A percentile compares a stretch with the other conserved stretches of the same genome.
These are phyloP conservation scores for Pythium rishiriense DNA, from an alignment of 352 stramenopile species.

Conservation along the genomic window DNA sequence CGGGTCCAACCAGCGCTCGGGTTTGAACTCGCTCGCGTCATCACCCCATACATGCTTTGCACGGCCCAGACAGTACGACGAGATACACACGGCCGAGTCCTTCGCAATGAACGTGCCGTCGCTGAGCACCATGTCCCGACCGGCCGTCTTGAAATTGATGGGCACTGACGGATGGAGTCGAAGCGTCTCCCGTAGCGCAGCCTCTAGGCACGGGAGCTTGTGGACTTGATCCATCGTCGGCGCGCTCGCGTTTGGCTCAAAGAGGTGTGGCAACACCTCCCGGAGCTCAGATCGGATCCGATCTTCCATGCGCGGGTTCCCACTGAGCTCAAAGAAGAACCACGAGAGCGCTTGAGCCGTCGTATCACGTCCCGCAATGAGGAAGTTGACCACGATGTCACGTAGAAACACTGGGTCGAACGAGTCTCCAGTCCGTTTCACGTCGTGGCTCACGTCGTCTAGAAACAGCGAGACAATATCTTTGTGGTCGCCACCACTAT, in stretches of 20 bases:
- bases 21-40: slow-evolving; percentile 33
- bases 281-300: slow-evolving; percentile 27
- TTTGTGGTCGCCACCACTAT: too few species aligned
- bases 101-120: slow-evolving; percentile 39
- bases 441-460: slow-evolving; percentile 20
- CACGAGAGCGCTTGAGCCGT: slow-evolving; percentile 49
- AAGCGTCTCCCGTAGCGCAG: slow-evolving; percentile 36
- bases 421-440: background rate
- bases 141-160: slow-evolving; percentile 31
- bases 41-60: slow-evolving; percentile 31
- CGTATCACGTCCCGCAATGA: slow-evolving; percentile 57
- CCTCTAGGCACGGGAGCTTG: slow-evolving; percentile 25
- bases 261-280: background rate
- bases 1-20: slow-evolving; percentile 33
- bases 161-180: slow-evolving; percentile 44
- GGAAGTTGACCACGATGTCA: slow-evolving; percentile 56
- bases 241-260: background rate
- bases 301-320: slow-evolving; percentile 35
- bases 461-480: slow-evolving; percentile 31
- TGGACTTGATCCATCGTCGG: slow-evolving; percentile 23
- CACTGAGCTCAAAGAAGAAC: slow-evolving; percentile 47
- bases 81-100: slow-evolving; percentile 30
- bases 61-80: slow-evolving; percentile 35
- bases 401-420: slow-evolving; percentile 36
- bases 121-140: slow-evolving; percentile 30